Conservation (phyloP, 2,329 filamentous ascomycete genomes). For the Bipolaris sorokiniana region DNA sequence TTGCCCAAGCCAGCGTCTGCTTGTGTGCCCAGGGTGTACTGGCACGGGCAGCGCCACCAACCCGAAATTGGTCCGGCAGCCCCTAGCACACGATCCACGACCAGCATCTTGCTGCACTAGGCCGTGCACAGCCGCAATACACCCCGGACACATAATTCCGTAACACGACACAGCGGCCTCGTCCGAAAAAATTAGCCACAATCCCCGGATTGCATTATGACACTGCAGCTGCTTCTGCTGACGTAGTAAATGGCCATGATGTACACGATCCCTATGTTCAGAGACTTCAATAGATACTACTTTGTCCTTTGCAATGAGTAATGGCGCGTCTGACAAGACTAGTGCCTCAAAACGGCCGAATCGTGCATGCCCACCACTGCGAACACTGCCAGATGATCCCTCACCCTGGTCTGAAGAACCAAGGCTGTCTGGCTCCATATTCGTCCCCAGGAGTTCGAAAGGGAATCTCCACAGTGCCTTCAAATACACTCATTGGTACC, state of each 20-base stretch:
- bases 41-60: not conserved
- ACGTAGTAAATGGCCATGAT: not conserved
- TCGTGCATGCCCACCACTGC: not conserved
- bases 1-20: no score
- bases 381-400: not conserved
- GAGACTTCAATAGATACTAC: no score
- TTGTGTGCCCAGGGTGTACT: no score
- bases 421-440: constrained; percentile 56
- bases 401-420: constrained; percentile 48
- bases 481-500: constrained; percentile 58
- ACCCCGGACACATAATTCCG: not conserved
- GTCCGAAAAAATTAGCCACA: no score
- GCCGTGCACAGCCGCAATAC: not conserved
- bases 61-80: constrained; percentile 33
- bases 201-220: no score
- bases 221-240: not conserved
- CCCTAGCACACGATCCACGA: constrained; percentile 1
- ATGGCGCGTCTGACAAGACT: not conserved
- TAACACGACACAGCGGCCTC: no score
- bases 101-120: constrained; percentile 5
- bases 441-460: constrained; percentile 64
- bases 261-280: no score
- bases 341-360: not conserved
- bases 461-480: constrained; percentile 65
- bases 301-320: no score